Percentiles rank a stretch among this genome's conserved stretches.
Evolutionary conservation across 139 green algal species (phyloP).

Genomic region (Ettlia oleoabundans): DNA sequence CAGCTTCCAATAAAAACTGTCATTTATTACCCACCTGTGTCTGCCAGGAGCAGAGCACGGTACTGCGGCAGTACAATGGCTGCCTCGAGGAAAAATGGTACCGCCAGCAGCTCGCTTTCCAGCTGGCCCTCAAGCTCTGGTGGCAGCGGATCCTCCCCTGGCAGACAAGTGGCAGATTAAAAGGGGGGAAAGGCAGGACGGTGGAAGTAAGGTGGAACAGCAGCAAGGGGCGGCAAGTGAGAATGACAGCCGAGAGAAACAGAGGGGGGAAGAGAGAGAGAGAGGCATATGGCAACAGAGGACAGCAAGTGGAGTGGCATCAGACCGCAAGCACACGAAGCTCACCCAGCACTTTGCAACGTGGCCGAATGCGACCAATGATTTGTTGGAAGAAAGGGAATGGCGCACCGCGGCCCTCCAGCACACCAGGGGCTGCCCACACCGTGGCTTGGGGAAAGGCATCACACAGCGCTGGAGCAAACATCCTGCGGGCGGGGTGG

Average conservation of each 20-base stretch:
- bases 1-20: no score
- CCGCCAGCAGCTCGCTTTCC: constrained; percentile 15
- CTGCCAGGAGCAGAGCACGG: constrained; percentile 38
- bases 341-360: constrained; percentile 30
- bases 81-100: constrained; percentile 44
- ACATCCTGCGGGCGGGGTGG: constrained; percentile 24
- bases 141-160: constrained; percentile 34
- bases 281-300: no score
- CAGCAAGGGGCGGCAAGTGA: no score
- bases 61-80: constrained; percentile 32
- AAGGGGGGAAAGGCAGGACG: no score
- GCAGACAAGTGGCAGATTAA: no score
- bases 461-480: neutral
- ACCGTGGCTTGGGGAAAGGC: constrained; percentile 41
- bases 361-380: neutral
- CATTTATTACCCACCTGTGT: constrained; percentile 43
- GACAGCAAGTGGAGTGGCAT: no score
- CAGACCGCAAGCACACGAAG: no score
- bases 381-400: constrained; percentile 31
- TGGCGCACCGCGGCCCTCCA: constrained; percentile 42
- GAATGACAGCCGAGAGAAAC: no score
- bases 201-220: no score
- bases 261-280: no score
- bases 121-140: constrained; percentile 30
- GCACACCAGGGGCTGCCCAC: constrained; percentile 40